Evolutionary conservation across 108 stramenopile genomes (phyloP), one percentile per base, ranked within the genome.

Genomic region (Skeletonema potamos): DNA sequence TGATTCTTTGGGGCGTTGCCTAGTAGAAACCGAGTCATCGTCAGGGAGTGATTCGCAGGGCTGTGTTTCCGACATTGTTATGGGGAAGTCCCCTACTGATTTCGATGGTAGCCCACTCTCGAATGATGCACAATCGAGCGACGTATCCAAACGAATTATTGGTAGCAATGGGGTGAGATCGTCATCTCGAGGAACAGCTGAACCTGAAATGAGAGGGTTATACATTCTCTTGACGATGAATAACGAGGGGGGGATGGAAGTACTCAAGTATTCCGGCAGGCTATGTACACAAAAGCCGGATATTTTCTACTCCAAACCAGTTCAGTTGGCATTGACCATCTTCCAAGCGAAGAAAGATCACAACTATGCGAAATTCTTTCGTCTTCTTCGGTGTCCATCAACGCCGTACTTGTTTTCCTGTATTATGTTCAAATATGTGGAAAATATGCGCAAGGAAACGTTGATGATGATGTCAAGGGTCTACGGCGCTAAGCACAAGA

Each of bases 231-330:
- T 96, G 12, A 92, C 88, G 10, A 77, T 96, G 63, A 84, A 93
- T 54, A 92, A 93, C 58, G 95, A 96, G 27, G 95, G 95, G 9
- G 95, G 95, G 7, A 96, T 96, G 92, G 95, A 96, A 81, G 91
- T 96, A 12, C 69, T 93, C 27, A 96, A 91, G 63, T 96, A 96
- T 63, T 89, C 88, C 17, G 87, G 87, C 9, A 77, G 76, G 27
- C 70, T 93, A 15, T 92, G 76, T 51, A 67, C 82, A 26, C 86
- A 89, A 48, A 64, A 82, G 28, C 89, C 89, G 8, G 80, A 81
- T 8, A 67, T 96, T n/a, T 93, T 90, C 58, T 72, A 89, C 41
- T 93, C 92, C 20, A 68, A 68, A 54, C 92, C 89, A 46, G 92
- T 96, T 0, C 95, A 96, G 74, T 82, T 96, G 12, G 95, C 95